Evolutionary conservation across 805 yeast genomes (phyloP).

Genomic region (Zygotorulaspora florentina): DNA sequence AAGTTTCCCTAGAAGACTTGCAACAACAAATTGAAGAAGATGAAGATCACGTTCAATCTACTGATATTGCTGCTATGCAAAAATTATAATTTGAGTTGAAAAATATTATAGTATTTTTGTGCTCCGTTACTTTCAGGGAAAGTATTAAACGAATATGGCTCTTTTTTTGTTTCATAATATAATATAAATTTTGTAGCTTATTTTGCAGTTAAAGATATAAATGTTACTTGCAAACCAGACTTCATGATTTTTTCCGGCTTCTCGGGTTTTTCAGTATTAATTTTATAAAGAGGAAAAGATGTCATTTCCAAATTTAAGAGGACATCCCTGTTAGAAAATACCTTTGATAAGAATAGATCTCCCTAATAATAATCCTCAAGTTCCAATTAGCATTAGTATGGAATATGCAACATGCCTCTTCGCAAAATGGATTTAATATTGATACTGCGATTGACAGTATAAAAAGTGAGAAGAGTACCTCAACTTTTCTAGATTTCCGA

Average conservation of each 20-base stretch:
- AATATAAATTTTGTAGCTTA: constrained; percentile 1
- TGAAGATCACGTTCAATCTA: constrained; percentile 99
- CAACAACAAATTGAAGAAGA: constrained; percentile 73
- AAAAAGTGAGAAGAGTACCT: constrained; percentile 3
- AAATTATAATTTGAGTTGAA: constrained; percentile 59
- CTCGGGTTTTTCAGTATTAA: too few relatives aligned
- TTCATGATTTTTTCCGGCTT: neutral
- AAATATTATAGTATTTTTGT: constrained; percentile 3
- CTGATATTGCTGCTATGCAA: constrained; percentile 98
- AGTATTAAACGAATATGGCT: neutral
- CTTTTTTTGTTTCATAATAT: neutral
- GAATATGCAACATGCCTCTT: constrained; percentile 14
- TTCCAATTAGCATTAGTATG: constrained; percentile 4
- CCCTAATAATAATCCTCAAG: too few relatives aligned
- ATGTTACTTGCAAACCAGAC: neutral
- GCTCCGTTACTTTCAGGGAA: constrained; percentile 4
- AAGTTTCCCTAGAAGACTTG: constrained; percentile 89
- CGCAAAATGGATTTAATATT: constrained; percentile 4
- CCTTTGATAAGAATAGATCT: too few relatives aligned
- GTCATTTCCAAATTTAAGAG: too few relatives aligned
- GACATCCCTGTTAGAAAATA: too few relatives aligned
- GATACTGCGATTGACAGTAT: constrained; percentile 8
- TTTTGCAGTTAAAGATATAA: neutral
- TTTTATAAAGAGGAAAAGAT: too few relatives aligned
- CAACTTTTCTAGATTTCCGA: constrained; percentile 13